These are phyloP conservation scores for Amylostereum areolatum DNA, from an alignment of 1,284 basidiomycete genomes.

Conservation along the genomic window DNA sequence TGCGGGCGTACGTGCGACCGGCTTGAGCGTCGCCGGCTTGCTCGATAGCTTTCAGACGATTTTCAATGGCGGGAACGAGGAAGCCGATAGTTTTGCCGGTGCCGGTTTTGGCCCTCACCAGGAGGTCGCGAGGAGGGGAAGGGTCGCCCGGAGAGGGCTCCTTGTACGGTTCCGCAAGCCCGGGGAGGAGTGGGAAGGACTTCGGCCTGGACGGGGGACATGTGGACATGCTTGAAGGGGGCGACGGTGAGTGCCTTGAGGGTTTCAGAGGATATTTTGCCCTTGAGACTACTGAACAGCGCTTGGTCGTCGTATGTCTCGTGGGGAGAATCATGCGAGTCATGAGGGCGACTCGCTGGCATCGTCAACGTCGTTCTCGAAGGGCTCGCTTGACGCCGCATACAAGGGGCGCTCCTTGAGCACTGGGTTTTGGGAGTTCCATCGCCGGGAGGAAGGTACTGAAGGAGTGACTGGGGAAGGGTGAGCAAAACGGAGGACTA, in stretches of 20 bases:
- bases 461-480: no score
- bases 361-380: no score
- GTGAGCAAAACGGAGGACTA: no score
- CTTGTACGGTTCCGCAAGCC: constrained; percentile 44
- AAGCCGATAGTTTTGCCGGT: constrained; percentile 93
- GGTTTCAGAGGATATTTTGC: constrained; percentile 38
- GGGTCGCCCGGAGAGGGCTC: constrained; percentile 19
- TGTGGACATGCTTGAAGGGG: constrained; percentile 70
- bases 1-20: constrained; percentile 29
- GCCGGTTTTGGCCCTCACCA: constrained; percentile 88
- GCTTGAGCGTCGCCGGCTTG: constrained; percentile 32
- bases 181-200: constrained; percentile 69
- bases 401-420: no score
- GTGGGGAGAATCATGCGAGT: no score
- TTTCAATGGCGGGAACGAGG: constrained; percentile 84
- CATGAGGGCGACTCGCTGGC: no score
- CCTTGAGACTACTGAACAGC: constrained; percentile 37
- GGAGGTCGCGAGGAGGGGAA: constrained; percentile 46
- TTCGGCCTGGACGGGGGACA: constrained; percentile 83
- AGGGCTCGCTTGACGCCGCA: no score
- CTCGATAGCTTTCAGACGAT: constrained; percentile 52
- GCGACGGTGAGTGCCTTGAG: constrained; percentile 58
- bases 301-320: constrained; percentile 18
- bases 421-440: no score
- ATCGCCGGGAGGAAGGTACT: no score